A percentile compares a stretch with the other conserved stretches of the same genome.
Conservation (phyloP, 352 stramenopile genomes). For the Stephanocyclus meneghinianus region DNA sequence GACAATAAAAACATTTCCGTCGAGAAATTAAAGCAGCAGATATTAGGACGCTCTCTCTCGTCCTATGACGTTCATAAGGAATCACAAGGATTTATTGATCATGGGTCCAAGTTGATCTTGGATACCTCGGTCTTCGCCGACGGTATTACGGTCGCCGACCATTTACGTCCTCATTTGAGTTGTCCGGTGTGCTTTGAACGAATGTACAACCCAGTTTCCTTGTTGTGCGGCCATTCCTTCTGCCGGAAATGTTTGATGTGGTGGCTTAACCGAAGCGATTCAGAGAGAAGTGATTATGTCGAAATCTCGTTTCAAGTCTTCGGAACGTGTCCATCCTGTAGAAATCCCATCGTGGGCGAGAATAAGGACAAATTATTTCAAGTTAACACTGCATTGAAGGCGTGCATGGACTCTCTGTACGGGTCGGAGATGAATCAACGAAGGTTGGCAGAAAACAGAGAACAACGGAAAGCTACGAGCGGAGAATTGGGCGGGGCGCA, state of each 20-base stretch:
- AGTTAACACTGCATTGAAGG: slow-evolving; percentile 56
- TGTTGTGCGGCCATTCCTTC: slow-evolving; percentile 72
- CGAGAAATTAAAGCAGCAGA: slow-evolving; percentile 52
- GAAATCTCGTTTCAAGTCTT: background rate
- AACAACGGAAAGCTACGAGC: slow-evolving; percentile 11
- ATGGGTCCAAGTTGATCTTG: slow-evolving; percentile 17
- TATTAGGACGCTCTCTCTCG: slow-evolving; percentile 54
- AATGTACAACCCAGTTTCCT: slow-evolving; percentile 52
- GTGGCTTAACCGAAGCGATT: slow-evolving; percentile 50
- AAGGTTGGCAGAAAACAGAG: slow-evolving; percentile 22
- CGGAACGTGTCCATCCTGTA: slow-evolving; percentile 56
- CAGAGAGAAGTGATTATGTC: background rate
- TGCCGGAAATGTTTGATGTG: slow-evolving; percentile 64
- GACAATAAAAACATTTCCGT: slow-evolving; percentile 40
- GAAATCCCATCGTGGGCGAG: slow-evolving; percentile 10
- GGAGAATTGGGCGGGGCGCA: slow-evolving; percentile 58
- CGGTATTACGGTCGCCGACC: slow-evolving; percentile 28
- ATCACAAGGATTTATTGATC: background rate
- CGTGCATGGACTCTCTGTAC: slow-evolving; percentile 56
- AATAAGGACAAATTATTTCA: slow-evolving; percentile 23
- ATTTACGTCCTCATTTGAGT: slow-evolving; percentile 46
- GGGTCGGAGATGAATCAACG: slow-evolving; percentile 53
- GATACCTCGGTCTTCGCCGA: slow-evolving; percentile 21
- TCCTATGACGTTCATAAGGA: slow-evolving; percentile 41
- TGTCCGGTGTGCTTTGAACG: slow-evolving; percentile 68